Percentiles rank a stretch among this genome's conserved stretches.
Conservation (phyloP, 2,329 filamentous ascomycete species). For the Cytospora paraplurivora region DNA sequence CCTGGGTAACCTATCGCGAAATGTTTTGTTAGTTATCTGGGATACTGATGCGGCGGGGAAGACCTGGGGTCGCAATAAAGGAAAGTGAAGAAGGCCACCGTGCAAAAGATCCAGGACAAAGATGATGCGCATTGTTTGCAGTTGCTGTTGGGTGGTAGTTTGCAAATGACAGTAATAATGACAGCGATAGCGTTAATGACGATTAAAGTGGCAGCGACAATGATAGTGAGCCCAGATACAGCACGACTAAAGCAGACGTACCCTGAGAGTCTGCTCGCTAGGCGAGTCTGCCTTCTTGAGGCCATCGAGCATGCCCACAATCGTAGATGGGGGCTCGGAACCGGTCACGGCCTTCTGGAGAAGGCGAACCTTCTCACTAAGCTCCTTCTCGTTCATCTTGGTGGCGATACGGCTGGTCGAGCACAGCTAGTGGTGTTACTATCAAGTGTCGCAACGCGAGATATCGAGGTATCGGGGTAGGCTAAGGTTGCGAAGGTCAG, state of each 20-base stretch:
- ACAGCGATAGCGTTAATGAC: no score
- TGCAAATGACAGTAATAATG: not conserved
- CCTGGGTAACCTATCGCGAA: constrained; percentile 69
- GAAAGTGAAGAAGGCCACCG: not conserved
- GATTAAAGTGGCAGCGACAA: constrained; percentile 1
- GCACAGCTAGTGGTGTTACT: constrained; percentile 27
- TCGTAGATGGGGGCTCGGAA: constrained; percentile 67
- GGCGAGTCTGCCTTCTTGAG: constrained; percentile 80
- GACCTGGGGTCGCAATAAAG: not conserved
- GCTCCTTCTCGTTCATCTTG: constrained; percentile 75
- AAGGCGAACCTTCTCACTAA: constrained; percentile 77
- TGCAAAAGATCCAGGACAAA: not conserved
- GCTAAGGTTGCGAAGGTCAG: constrained; percentile 11
- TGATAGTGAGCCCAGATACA: not conserved
- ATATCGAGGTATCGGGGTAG: not conserved
- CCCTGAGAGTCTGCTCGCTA: constrained; percentile 86
- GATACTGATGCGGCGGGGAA: not conserved
- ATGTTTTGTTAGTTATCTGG: constrained; percentile 2
- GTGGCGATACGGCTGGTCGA: no score
- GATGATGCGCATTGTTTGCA: not conserved
- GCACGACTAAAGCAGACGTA: constrained; percentile 43
- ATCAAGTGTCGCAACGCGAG: constrained; percentile 30
- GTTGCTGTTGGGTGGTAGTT: not conserved
- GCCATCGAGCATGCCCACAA: constrained; percentile 74
- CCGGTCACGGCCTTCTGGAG: constrained; percentile 50